Conservation (phyloP, 345 rosid genomes). For the Gossypium anomalum region DNA sequence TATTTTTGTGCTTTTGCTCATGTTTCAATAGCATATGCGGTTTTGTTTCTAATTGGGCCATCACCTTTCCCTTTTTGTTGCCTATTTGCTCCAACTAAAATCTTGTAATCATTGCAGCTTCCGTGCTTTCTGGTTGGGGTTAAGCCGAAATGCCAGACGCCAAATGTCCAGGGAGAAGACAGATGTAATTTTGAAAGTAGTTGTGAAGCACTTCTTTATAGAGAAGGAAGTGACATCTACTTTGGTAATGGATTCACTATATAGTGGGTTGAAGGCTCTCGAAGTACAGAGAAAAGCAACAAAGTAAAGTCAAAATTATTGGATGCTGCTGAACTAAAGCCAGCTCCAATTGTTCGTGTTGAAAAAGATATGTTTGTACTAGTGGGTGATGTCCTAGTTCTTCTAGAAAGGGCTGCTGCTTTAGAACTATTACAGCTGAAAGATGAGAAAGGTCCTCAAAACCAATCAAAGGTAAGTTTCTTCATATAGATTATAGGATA, state of each 20-base stretch:
- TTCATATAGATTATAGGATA: neutral
- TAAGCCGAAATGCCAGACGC: conserved; percentile 60
- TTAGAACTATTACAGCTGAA: conserved; percentile 72
- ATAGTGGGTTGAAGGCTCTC: conserved; percentile 90
- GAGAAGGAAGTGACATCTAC: conserved; percentile 94
- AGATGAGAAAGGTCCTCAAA: conserved; percentile 80
- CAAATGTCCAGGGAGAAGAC: conserved; percentile 78
- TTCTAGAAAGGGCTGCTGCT: conserved; percentile 77
- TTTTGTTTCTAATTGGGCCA: neutral
- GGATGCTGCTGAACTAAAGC: conserved; percentile 59
- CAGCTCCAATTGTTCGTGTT: conserved; percentile 64
- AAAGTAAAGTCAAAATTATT: conserved; percentile 47
- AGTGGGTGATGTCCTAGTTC: conserved; percentile 72
- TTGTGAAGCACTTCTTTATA: conserved; percentile 80
- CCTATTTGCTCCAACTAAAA: neutral
- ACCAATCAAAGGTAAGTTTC: conserved; percentile 64
- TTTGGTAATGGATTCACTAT: conserved; percentile 94
- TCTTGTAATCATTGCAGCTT: conserved; percentile 50
- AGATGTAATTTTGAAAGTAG: conserved; percentile 72
- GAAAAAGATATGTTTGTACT: conserved; percentile 74
- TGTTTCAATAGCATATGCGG: neutral
- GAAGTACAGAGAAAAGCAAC: conserved; percentile 23
- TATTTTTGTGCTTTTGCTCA: neutral
- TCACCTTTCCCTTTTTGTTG: neutral
- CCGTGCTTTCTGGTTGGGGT: conserved; percentile 73